These are phyloP conservation scores for Phytophthora sansomeana DNA, from an alignment of 352 stramenopile genomes.

Conservation along the genomic window DNA sequence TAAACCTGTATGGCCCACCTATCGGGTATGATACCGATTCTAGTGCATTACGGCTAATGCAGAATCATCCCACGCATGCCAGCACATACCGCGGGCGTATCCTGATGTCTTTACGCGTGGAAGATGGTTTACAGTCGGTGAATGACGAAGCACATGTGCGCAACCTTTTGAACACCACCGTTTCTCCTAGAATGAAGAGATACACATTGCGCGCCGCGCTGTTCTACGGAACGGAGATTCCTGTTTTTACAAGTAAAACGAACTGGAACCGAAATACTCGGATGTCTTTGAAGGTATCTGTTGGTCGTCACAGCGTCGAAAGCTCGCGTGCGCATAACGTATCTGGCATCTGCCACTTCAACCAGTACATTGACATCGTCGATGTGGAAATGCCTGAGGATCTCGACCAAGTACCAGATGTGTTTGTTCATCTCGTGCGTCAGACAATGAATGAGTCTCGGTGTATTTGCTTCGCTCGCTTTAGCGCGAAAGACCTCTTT, in stretches of 20 bases:
- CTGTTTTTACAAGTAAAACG: conserved; percentile 72
- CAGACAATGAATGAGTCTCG: conserved; percentile 64
- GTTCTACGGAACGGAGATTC: conserved; percentile 86
- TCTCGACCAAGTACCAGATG: conserved; percentile 79
- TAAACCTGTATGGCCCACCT: conserved; percentile 87
- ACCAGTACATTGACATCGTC: conserved; percentile 75
- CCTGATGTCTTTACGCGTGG: conserved; percentile 69
- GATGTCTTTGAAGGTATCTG: conserved; percentile 80
- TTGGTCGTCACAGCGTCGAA: conserved; percentile 65
- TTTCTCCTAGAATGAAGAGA: conserved; percentile 47
- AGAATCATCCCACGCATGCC: conserved; percentile 63
- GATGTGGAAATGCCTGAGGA: conserved; percentile 68
- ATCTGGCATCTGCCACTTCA: conserved; percentile 79
- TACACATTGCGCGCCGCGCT: conserved; percentile 73
- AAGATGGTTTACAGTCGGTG: conserved; percentile 72
- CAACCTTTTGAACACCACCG: conserved; percentile 58
- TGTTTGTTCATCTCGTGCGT: conserved; percentile 81
- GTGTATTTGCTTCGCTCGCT: conserved; percentile 85
- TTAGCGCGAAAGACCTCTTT: conserved; percentile 77
- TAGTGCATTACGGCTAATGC: conserved; percentile 52
- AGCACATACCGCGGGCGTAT: conserved; percentile 85
- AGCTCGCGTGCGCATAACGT: conserved; percentile 68
- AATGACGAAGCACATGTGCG: conserved; percentile 73
- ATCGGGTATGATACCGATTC: conserved; percentile 62
- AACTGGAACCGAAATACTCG: conserved; percentile 75